Conservation (phyloP, 768 basidiomycete species). For the Hypholoma fasciculare region DNA sequence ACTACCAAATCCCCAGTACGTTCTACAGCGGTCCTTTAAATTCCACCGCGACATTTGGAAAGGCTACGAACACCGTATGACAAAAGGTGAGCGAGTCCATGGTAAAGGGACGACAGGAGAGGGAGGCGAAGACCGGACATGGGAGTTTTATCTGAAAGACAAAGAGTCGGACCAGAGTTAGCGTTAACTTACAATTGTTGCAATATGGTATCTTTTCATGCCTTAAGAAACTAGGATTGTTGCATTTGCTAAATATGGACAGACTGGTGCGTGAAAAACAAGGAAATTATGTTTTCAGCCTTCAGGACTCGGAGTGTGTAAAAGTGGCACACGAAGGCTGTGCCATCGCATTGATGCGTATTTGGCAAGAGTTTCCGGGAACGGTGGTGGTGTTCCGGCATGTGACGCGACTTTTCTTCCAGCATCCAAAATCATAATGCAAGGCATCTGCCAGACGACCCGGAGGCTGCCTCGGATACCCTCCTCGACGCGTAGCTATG, state of each 20-base stretch:
- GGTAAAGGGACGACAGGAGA: slow-evolving; percentile 67
- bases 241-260: no score
- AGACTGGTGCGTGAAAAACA: no score
- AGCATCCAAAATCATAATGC: slow-evolving; percentile 12
- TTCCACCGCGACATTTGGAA: slow-evolving; percentile 73
- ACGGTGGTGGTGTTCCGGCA: slow-evolving; percentile 1
- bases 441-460: slow-evolving; percentile 51
- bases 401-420: slow-evolving; percentile 19
- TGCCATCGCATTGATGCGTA: not conserved
- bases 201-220: no score
- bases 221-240: no score
- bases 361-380: slow-evolving; percentile 14
- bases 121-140: slow-evolving; percentile 80
- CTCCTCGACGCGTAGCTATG: slow-evolving; percentile 66
- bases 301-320: no score
- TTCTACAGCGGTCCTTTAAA: slow-evolving; percentile 72
- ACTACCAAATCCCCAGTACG: slow-evolving; percentile 65
- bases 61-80: slow-evolving; percentile 94
- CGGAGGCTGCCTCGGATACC: slow-evolving; percentile 66
- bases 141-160: slow-evolving; percentile 74
- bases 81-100: slow-evolving; percentile 78
- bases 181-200: not conserved
- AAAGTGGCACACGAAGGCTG: not conserved
- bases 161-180: not conserved
- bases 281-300: no score